Percentiles rank a stretch among this genome's conserved stretches.
Evolutionary conservation across 2,329 filamentous ascomycete genomes (phyloP).

Genomic region (Blumeria graminis): DNA sequence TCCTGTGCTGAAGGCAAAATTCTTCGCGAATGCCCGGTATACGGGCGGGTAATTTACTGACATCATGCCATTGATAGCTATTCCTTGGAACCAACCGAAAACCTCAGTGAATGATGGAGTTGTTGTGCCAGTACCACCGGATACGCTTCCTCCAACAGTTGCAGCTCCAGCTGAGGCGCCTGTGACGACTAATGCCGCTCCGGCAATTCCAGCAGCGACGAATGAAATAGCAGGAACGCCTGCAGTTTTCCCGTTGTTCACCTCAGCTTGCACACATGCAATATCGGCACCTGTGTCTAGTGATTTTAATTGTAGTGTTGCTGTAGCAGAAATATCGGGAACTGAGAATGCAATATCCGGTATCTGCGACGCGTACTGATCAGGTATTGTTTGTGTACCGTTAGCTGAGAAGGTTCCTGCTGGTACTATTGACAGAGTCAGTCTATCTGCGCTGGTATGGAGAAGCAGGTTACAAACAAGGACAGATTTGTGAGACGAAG

Average conservation of each 20-base stretch:
- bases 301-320: slow-evolving; percentile 49
- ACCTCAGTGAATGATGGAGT: slow-evolving; percentile 74
- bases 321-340: slow-evolving; percentile 71
- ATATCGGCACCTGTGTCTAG: slow-evolving; percentile 35
- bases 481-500: slow-evolving; percentile 40
- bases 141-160: slow-evolving; percentile 18
- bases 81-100: slow-evolving; percentile 72
- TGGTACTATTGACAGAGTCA: slow-evolving; percentile 29
- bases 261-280: slow-evolving; percentile 59
- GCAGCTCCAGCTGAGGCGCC: slow-evolving; percentile 39
- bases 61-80: slow-evolving; percentile 92
- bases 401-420: slow-evolving; percentile 46
- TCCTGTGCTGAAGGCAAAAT: slow-evolving; percentile 80
- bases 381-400: slow-evolving; percentile 48
- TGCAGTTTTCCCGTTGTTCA: slow-evolving; percentile 73
- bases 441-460: neutral
- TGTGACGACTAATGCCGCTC: slow-evolving; percentile 52
- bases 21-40: slow-evolving; percentile 73
- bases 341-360: slow-evolving; percentile 75
- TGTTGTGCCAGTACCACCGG: slow-evolving; percentile 33
- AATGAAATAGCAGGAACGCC: slow-evolving; percentile 56
- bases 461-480: slow-evolving; percentile 27
- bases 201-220: slow-evolving; percentile 61
- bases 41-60: slow-evolving; percentile 70
- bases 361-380: slow-evolving; percentile 47